Base-by-base conservation (phyloP, 805 yeast genomes). In the Candida xyloterini region DNA sequence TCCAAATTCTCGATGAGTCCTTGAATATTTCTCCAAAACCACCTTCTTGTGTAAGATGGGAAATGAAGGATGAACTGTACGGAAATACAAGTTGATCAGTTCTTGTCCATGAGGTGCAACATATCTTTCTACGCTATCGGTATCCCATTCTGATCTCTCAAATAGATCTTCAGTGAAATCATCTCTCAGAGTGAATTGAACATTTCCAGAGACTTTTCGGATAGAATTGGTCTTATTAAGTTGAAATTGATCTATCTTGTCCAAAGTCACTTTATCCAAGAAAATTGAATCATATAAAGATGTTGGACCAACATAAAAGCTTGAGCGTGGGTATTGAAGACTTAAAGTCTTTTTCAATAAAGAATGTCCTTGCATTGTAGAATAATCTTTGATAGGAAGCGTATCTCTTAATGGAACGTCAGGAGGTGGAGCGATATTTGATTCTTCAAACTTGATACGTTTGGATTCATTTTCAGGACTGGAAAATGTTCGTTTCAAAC, bases 101-200 rank as follows among this genome's bases (percentile, higher is more conserved):
- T 81, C 76, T 47, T 81, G 84, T 1, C 98, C 98, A 61, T 88
- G 89, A 0, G 99, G 98, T n/a, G 91, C 83, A 14, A 91, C 86
- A 35, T 86, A 72, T 47, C 78, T 71, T 59, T 91, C 98, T 7
- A 91, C 86, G 18, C 81, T 74, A 56, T 91, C 96, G 8, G 86
- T 84, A 46, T 83, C 89, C 44, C 76, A 74, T 33, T 86, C 84
- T 64, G 90, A 80, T 29, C 74, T 70, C 46, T 76, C 74, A 50
- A 81, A 81, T 10, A 83, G 69, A 36, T 78, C 81, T 33, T 81
- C 82, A 15, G 86, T 75, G 56, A 79, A 83, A 56, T 91, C 97
- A 58, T 85, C 93, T 47, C 86, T 74, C 22, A 91, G 63, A 13
- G 86, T 71, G 55, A 91, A 91, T 60, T 84, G 86, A 7, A 81